Percentiles rank a stretch among this genome's conserved stretches.
Evolutionary conservation across 495 filamentous ascomycete species (phyloP).

Genomic region (Penicillium bovifimosum): DNA sequence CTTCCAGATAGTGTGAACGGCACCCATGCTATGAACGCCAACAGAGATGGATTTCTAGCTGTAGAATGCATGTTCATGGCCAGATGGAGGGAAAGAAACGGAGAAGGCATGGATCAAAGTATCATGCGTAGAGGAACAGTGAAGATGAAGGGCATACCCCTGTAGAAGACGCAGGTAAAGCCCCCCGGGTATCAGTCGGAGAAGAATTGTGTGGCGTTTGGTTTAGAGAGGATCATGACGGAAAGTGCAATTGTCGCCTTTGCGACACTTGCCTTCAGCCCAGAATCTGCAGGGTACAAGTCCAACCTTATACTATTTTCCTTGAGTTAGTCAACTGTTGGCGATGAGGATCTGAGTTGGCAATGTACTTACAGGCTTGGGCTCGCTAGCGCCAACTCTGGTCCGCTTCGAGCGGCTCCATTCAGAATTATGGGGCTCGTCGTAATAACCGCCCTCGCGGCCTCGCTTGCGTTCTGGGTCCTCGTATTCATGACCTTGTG

Average conservation of each 20-base stretch:
- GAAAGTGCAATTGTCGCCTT: conserved; percentile 82
- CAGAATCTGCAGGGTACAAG: conserved; percentile 68
- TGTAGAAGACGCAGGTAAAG: neutral
- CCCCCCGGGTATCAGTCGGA: conserved; percentile 5
- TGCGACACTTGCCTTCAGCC: conserved; percentile 70
- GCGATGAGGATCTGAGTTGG: neutral
- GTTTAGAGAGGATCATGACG: conserved; percentile 48
- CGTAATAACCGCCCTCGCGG: conserved; percentile 30
- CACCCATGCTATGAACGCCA: conserved; percentile 4
- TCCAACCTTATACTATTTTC: conserved; percentile 34
- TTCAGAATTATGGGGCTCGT: conserved; percentile 25
- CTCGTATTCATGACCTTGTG: conserved; percentile 27
- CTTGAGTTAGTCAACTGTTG: conserved; percentile 13
- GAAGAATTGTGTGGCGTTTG: neutral
- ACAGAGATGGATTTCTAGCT: conserved; percentile 4
- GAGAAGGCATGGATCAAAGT: neutral
- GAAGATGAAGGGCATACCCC: neutral
- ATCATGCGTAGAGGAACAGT: conserved; percentile 3
- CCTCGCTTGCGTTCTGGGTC: conserved; percentile 43
- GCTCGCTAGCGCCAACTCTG: conserved; percentile 19
- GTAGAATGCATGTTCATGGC: conserved; percentile 5
- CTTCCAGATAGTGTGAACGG: conserved; percentile 1
- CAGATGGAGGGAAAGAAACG: neutral
- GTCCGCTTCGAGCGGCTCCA: conserved; percentile 35
- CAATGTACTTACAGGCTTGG: conserved; percentile 31